Conservation (phyloP, 2,329 filamentous ascomycete genomes). For the Stenocarpella maydis region DNA sequence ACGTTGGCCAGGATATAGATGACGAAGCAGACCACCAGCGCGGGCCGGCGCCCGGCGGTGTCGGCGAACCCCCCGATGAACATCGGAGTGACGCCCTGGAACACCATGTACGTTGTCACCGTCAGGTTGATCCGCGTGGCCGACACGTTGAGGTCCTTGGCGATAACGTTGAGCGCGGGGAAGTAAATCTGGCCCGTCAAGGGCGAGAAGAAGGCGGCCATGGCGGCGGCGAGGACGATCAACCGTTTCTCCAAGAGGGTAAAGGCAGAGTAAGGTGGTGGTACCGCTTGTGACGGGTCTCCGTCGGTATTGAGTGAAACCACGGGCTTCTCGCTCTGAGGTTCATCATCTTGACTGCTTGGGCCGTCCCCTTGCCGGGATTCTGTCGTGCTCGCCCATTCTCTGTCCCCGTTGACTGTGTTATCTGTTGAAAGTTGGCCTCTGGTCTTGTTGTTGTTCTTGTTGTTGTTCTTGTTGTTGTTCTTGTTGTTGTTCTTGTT, state of each 20-base stretch:
- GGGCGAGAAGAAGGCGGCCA: slow-evolving; percentile 55
- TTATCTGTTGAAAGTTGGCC: neutral
- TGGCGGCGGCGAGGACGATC: slow-evolving; percentile 50
- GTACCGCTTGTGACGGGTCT: slow-evolving; percentile 29
- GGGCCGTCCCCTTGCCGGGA: neutral
- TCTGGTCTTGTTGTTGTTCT: neutral
- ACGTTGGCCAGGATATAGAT: slow-evolving; percentile 64
- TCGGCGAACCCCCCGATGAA: slow-evolving; percentile 61
- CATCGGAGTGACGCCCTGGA: slow-evolving; percentile 66
- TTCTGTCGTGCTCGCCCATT: neutral
- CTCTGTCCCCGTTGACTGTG: neutral
- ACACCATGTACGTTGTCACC: slow-evolving; percentile 65
- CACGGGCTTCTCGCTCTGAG: slow-evolving; percentile 34
- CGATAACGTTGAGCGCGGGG: slow-evolving; percentile 59
- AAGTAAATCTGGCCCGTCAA: slow-evolving; percentile 62
- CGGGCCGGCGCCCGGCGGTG: slow-evolving; percentile 59
- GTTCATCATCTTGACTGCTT: slow-evolving; percentile 29
- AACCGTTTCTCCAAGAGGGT: slow-evolving; percentile 50
- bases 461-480: no score
- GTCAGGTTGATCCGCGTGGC: slow-evolving; percentile 57
- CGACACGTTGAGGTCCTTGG: slow-evolving; percentile 55
- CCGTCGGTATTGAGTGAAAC: slow-evolving; percentile 27
- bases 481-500: no score
- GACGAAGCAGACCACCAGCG: slow-evolving; percentile 61
- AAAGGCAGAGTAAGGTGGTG: slow-evolving; percentile 48